Conservation (phyloP, 257 asterid species). For the Solanum ossicruentum region DNA sequence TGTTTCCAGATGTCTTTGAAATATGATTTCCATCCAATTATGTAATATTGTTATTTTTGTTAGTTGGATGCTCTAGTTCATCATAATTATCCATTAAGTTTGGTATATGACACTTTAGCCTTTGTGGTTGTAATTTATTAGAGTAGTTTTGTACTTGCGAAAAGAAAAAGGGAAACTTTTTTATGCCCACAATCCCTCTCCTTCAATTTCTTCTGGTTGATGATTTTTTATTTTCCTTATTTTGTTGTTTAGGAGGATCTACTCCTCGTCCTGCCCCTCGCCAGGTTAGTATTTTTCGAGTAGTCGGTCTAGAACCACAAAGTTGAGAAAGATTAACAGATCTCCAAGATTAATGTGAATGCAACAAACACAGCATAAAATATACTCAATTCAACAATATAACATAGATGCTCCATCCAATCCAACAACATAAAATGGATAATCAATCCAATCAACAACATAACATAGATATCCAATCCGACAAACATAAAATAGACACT, state of each 20-base stretch:
- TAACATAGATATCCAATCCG: too few relatives aligned
- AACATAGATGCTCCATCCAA: too few relatives aligned
- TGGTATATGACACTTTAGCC: neutral
- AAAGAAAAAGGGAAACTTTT: neutral
- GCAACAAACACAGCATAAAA: too few relatives aligned
- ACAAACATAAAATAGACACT: too few relatives aligned
- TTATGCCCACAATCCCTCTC: neutral
- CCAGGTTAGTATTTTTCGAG: neutral
- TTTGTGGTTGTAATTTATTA: neutral
- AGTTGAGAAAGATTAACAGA: too few relatives aligned
- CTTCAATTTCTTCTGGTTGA: neutral
- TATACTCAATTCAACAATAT: too few relatives aligned
- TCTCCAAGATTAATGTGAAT: too few relatives aligned
- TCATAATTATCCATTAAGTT: neutral
- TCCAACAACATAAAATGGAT: too few relatives aligned
- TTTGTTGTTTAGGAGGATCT: slow-evolving; percentile 53
- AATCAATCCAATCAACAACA: too few relatives aligned
- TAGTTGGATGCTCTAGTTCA: neutral
- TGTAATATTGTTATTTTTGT: neutral
- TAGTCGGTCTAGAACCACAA: neutral
- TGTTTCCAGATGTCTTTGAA: neutral
- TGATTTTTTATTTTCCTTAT: neutral
- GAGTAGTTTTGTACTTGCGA: neutral
- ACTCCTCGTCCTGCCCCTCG: slow-evolving; percentile 25
- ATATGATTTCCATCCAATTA: neutral